phyloP scores from a whole-genome alignment of 2,329 filamentous ascomycete species.

The Aaosphaeria pasadenensis region DNA sequence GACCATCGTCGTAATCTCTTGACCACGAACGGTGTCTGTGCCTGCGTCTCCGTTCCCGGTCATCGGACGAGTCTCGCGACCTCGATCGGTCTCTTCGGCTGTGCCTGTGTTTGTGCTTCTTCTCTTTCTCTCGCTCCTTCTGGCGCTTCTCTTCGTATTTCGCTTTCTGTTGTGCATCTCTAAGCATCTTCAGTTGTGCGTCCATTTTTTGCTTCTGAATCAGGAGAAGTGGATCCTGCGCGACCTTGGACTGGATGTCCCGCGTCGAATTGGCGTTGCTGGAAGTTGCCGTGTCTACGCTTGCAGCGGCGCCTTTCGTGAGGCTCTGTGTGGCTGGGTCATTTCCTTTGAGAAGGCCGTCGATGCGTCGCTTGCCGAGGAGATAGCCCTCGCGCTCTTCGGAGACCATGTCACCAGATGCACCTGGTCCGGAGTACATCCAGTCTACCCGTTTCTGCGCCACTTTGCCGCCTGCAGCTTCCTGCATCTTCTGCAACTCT shows the following conservation, averaged over 20 bases:
- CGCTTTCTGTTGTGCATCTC: conserved; percentile 47
- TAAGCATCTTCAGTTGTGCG: conserved; percentile 60
- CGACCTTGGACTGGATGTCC: conserved; percentile 81
- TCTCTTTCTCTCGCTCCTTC: conserved; percentile 29
- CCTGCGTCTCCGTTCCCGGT: conserved; percentile 27
- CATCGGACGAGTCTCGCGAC: conserved; percentile 25
- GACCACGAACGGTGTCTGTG: conserved; percentile 24
- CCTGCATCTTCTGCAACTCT: conserved; percentile 85
- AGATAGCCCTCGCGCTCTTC: conserved; percentile 95
- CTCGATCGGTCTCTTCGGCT: conserved; percentile 34
- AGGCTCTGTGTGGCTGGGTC: conserved; percentile 65
- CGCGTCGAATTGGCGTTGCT: conserved; percentile 66
- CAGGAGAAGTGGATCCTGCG: conserved; percentile 85
- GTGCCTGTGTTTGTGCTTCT: conserved; percentile 24
- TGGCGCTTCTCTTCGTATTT: conserved; percentile 33
- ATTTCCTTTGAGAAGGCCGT: conserved; percentile 73
- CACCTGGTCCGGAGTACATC: conserved; percentile 92
- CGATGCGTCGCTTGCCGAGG: conserved; percentile 87
- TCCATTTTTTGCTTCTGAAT: conserved; percentile 81
- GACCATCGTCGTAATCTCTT: conserved; percentile 7
- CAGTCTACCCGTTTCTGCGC: conserved; percentile 85
- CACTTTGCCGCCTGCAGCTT: conserved; percentile 80
- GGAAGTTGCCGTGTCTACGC: conserved; percentile 52
- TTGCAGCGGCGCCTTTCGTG: conserved; percentile 59
- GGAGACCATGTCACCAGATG: conserved; percentile 60